A percentile compares a stretch with the other conserved stretches of the same genome.
Evolutionary conservation across 176 grass and related monocot species (phyloP).

Genomic region (Ananas comosus): DNA sequence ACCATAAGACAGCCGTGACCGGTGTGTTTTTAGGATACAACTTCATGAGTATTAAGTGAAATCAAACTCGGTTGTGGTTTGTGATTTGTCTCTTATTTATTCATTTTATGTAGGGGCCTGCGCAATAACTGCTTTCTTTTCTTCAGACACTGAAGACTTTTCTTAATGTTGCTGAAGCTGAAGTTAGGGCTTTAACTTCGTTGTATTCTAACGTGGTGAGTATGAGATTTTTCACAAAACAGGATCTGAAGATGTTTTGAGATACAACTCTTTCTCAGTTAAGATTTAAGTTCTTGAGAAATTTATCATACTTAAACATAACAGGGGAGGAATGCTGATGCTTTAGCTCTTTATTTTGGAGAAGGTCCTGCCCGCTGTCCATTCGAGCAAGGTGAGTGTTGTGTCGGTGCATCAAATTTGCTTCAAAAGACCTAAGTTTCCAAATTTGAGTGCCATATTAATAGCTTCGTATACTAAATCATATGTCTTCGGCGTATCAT

Average conservation of each 20-base stretch:
- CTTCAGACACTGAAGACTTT: constrained; percentile 86
- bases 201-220: constrained; percentile 97
- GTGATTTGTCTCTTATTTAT: not conserved
- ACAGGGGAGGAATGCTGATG: constrained; percentile 96
- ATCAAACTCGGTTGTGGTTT: not conserved
- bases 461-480: no score
- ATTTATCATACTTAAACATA: constrained; percentile 8
- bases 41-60: not conserved
- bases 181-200: constrained; percentile 83
- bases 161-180: constrained; percentile 77
- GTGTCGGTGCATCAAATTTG: constrained; percentile 6
- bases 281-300: not conserved
- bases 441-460: not conserved
- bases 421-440: not conserved
- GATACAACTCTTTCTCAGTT: not conserved
- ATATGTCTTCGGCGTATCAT: no score
- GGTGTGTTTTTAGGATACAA: not conserved
- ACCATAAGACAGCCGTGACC: not conserved
- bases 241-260: not conserved
- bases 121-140: constrained; percentile 15
- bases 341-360: constrained; percentile 97
- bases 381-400: constrained; percentile 82
- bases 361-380: constrained; percentile 86
- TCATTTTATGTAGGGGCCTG: not conserved
- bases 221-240: not conserved